Evolutionary conservation across 2,329 filamentous ascomycete genomes (phyloP), one percentile per base, ranked within the genome.

Genomic region (Capronia americana): DNA sequence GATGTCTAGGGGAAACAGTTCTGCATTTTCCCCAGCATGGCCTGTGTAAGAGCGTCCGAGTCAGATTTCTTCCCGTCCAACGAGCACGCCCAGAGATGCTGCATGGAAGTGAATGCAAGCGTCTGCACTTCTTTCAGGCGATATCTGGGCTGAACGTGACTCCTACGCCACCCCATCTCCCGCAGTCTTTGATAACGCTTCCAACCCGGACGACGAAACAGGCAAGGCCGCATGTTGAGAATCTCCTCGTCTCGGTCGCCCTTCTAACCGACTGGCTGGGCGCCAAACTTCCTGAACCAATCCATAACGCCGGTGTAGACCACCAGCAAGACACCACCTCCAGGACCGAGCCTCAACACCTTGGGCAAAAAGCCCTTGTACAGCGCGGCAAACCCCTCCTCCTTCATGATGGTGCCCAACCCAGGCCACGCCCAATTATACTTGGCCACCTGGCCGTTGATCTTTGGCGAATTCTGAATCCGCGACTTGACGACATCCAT

Each of bases 341-440:
- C 90, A 30, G 90, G 90, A 68, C 90, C 88, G 71, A 90, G 78
- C 81, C 91, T 84, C 70, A 96, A 84, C 41, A 97, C 95, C 87
- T 99, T 99, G 73, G 95, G 95, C 69, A 95, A 76, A 86, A 99
- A 99, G 17, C 95, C 95, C 86, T 98, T 99, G 86, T 99, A 99
- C 67, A 99, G 84, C 46, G 95, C 95, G 56, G 80, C 81, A 77
- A 97, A 94, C 4, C 95, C 95, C 81, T 99, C 95, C 82, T 99
- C 95, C 81, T 88, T 92, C 81, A 92, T 89, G 67, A 99, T 92
- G 7, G 92, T 95, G 64, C 86, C 89, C 58, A 97, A 84, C 24
- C 92, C 89, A 55, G 92, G 92, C 87, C 90, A 97, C 34, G 95
- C 95, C 95, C 95, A 99, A 87, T 98, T 97, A 84, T 99, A 99